Percentiles rank a stretch among this genome's conserved stretches.
These are phyloP conservation scores for Xerocomus potaroensis DNA, from an alignment of 768 basidiomycete genomes.

Conservation along the genomic window DNA sequence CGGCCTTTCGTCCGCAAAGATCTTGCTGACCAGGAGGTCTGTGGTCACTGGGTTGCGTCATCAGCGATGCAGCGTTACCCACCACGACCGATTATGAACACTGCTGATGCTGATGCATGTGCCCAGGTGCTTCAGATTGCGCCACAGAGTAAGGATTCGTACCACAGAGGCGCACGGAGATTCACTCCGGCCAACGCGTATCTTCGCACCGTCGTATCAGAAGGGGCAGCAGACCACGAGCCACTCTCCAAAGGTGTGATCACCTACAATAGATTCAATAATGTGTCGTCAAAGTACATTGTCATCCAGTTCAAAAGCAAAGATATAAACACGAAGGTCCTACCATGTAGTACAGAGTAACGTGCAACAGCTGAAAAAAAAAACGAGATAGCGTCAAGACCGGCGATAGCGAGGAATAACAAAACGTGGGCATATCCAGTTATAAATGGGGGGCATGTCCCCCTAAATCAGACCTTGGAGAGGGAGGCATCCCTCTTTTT, in stretches of 20 bases:
- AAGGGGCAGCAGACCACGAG: too few relatives aligned
- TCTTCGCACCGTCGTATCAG: too few relatives aligned
- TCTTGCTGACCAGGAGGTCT: neutral
- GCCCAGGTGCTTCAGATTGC: too few relatives aligned
- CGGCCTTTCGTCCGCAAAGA: constrained; percentile 13
- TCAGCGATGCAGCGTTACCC: too few relatives aligned
- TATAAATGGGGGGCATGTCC: neutral
- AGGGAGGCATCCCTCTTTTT: neutral
- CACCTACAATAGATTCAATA: neutral
- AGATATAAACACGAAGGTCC: neutral
- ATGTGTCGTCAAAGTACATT: neutral
- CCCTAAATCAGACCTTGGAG: constrained; percentile 4
- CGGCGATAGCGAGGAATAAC: neutral
- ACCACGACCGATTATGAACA: too few relatives aligned
- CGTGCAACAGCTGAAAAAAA: too few relatives aligned
- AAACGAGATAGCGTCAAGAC: neutral
- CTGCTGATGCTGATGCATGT: too few relatives aligned
- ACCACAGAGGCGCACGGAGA: too few relatives aligned
- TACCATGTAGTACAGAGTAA: neutral
- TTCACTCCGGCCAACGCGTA: too few relatives aligned
- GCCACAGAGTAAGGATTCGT: too few relatives aligned
- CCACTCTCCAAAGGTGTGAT: too few relatives aligned
- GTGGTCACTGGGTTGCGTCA: too few relatives aligned
- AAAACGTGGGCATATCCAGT: neutral
- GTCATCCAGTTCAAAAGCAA: neutral